Base-by-base conservation (phyloP, 495 filamentous ascomycete species). In the Hypomontagnella submonticulosa region DNA sequence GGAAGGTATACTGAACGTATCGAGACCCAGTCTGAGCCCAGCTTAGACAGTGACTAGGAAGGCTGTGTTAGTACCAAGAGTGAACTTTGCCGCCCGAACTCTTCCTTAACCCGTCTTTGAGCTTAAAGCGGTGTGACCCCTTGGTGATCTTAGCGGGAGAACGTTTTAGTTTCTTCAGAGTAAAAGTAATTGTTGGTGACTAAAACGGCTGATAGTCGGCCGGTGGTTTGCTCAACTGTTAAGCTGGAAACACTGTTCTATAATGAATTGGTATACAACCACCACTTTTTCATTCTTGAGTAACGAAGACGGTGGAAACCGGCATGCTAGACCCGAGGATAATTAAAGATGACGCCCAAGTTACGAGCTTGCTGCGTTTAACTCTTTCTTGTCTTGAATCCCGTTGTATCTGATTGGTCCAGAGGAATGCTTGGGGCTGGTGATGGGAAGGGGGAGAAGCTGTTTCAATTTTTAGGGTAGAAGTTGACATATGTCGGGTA, bases 161-260 rank as follows among this genome's bases (percentile, higher is more conserved):
- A 12, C 13, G 15, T 18, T 32, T 53, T 37, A 30, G 42, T 44
- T 37, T 27, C 48, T 41, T n/a, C 20, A 53, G 10, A 18, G 40
- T n/a, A n/a, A n/a, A 34, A 20, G 48, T 57, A 27, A 41, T 62
- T 62, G 64, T 62, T 62, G 48, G 42, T 18, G 20, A 58, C 40
- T 37, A 44, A 38, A 65, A 65, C 62, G 55, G 52, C 51, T 61
- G 63, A 67, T 67, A 19, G 63, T 67, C 57, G 51, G 46, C 36
- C 63, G 63, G 61, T 61, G 38, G 18, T 12, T 57, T 61, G n/a
- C 63, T 46, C 63, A 67, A 67, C 63, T 44, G 57, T 61, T 67
- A 32, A 52, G 32, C 1, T 40, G 30, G 34, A 23, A 38, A 40
- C 33, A 20, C 42, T 12, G 12, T 36, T 34, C 18, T 48, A 18